Base-by-base conservation (phyloP, 2,329 filamentous ascomycete genomes). In the Colletotrichum sp. region DNA sequence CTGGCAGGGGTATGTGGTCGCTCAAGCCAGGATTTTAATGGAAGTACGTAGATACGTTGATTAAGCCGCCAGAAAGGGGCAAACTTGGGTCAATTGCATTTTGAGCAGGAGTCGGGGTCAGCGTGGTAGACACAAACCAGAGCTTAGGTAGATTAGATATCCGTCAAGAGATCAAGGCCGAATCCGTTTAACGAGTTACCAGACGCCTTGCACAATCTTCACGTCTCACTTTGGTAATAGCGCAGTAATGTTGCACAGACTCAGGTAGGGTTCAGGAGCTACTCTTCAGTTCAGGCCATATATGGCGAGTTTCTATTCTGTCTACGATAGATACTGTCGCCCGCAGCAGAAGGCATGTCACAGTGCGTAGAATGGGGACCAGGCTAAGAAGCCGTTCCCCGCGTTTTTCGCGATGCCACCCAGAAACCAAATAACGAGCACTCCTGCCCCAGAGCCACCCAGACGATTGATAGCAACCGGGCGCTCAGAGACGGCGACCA, bases 401-500 rank as follows among this genome's bases (percentile, higher is more conserved):
- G 90, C 92, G 92, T 93, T 90, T 88, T 92, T 93, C 91, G 92
- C 91, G 91, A 90, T 89, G 89, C 90, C 90, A 91, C 88, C 90
- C 87, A 85, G 87, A 88, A 86, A 86, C 88, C 88, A 89, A 85
- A 87, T 85, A 85, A 82, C 81, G 82, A 83, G 85, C 65, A 83
- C 81, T 84, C 83, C 82, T 82, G 82, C 82, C 81, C 82, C 81
- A 62, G 60, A 64, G 57, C 70, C 60, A 72, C 62, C 76, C 73
- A 69, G 73, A 69, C 34, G 77, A 76, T 68, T 72, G 72, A 77
- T 79, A 69, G 77, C 75, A 77, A 78, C 79, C 83, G 87, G 79
- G 86, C 84, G 88, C 89, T 95, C 92, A 99, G 90, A 99, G 95
- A 98, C 97, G 96, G 91, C 97, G 97, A 99, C 97, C 97, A 95